Evolutionary conservation across 768 basidiomycete species (phyloP).

Genomic region (Mycena chlorophos): DNA sequence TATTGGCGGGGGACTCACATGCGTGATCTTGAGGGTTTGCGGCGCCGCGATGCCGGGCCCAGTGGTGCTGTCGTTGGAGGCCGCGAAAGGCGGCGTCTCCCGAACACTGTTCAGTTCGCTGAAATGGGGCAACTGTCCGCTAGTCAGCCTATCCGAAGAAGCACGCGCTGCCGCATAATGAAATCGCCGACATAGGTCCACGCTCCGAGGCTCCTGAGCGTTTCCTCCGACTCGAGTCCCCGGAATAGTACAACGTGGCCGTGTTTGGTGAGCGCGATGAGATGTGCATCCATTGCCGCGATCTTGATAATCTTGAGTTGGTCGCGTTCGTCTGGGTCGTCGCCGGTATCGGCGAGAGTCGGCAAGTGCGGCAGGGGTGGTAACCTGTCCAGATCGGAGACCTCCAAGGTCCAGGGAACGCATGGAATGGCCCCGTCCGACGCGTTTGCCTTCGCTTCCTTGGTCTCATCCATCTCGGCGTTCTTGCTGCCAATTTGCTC

Average conservation of each 20-base stretch:
- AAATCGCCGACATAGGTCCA: constrained; percentile 71
- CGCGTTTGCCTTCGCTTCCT: constrained; percentile 36
- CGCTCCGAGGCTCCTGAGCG: constrained; percentile 35
- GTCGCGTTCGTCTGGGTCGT: constrained; percentile 26
- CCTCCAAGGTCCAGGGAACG: constrained; percentile 54
- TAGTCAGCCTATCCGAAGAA: constrained; percentile 28
- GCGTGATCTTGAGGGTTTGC: constrained; percentile 64
- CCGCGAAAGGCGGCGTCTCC: constrained; percentile 45
- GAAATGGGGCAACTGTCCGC: constrained; percentile 77
- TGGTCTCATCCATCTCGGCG: constrained; percentile 46
- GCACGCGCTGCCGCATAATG: neutral
- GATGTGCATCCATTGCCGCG: constrained; percentile 69
- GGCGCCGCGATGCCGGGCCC: constrained; percentile 38
- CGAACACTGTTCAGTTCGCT: constrained; percentile 59
- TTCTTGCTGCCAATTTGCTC: constrained; percentile 39
- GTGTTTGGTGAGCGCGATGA: constrained; percentile 78
- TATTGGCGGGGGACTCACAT: constrained; percentile 49
- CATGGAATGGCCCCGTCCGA: constrained; percentile 56
- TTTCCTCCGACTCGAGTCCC: constrained; percentile 43
- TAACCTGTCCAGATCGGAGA: constrained; percentile 52
- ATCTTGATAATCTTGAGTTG: constrained; percentile 68
- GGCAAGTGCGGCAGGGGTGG: constrained; percentile 66
- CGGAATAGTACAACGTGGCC: constrained; percentile 75
- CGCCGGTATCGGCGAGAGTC: constrained; percentile 35
- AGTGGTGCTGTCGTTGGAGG: constrained; percentile 26